These are phyloP conservation scores for Coemansia sp. DNA, from an alignment of 192 early-diverging fungal species.

Conservation along the genomic window DNA sequence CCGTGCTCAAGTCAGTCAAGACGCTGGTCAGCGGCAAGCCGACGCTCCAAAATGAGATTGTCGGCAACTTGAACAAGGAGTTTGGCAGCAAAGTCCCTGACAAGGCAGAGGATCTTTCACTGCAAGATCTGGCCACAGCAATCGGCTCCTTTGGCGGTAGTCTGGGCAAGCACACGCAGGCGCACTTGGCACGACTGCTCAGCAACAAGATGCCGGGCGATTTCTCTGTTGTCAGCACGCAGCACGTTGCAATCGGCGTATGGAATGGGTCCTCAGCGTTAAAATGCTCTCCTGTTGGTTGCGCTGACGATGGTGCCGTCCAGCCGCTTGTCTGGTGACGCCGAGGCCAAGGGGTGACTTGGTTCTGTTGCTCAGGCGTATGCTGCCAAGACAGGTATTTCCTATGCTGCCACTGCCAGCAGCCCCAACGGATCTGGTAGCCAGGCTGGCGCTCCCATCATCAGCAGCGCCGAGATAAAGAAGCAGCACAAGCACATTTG, in stretches of 20 bases:
- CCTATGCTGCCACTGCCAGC: constrained; percentile 55
- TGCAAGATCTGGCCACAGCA: constrained; percentile 72
- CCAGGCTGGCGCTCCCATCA: constrained; percentile 51
- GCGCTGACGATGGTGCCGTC: constrained; percentile 78
- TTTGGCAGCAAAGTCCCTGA: constrained; percentile 82
- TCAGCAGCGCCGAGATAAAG: constrained; percentile 87
- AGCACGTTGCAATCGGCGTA: constrained; percentile 62
- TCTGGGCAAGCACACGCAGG: constrained; percentile 76
- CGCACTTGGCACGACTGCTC: constrained; percentile 74
- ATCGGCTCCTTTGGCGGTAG: constrained; percentile 58
- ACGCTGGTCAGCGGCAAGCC: constrained; percentile 85
- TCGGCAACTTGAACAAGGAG: constrained; percentile 92
- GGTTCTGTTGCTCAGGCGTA: constrained; percentile 69
- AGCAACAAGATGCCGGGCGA: constrained; percentile 90
- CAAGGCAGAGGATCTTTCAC: constrained; percentile 86
- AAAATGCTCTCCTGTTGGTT: constrained; percentile 70
- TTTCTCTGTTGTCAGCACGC: constrained; percentile 72
- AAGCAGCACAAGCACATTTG: constrained; percentile 67
- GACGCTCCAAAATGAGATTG: constrained; percentile 93
- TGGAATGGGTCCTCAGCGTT: constrained; percentile 73
- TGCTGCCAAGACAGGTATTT: constrained; percentile 68
- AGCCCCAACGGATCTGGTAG: constrained; percentile 49
- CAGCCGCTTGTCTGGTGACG: constrained; percentile 69
- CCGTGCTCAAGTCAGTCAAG: constrained; percentile 62
- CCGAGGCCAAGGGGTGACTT: constrained; percentile 82